Evolutionary conservation across 371 early-diverging fungal genomes (phyloP), one percentile per base, ranked within the genome.

Genomic region (Mycotypha africana): DNA sequence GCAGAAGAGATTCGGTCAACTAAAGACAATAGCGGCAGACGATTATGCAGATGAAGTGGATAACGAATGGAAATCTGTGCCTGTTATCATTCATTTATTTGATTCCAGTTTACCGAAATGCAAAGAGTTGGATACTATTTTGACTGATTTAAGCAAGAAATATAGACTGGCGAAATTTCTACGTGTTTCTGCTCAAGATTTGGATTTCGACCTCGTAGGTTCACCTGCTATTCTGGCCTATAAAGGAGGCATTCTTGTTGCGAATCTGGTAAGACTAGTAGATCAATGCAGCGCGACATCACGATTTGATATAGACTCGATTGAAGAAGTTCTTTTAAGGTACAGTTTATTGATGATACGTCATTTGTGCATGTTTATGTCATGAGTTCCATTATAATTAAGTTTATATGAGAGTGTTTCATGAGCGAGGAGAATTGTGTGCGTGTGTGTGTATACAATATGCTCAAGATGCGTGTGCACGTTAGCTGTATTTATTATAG

Each of bases 221-320:
- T 68, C 76, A 30, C 76, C 79, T 38, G 69, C 76, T n/a, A 58
- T 78, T 26, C 45, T 78, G 23, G 70, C 53, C 26, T 78, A 78
- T 57, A 62, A 65, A 47, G 54, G 60, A 42, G 76, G 76, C 10
- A 40, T 58, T 8, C 53, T 78, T 17, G 56, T 78, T 3, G 67
- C 73, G 24, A 78, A 78, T 52, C 47, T 74, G 33, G 73, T 78
- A 19, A 60, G 76, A 32, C 45, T 78, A 14, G 58, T 67, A 23
- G 76, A 78, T 38, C 49, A 60, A 37, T n/a, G n/a, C n/a, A n/a
- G n/a, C n/a, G 65, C 67, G 20, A 64, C 67, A 10, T 26, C 55
- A 15, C 46, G 56, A 12, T 69, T 64, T 45, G 62, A 56, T 53
- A 39, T 44, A 36, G 74, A 73, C 34, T 42, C 62, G 4, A 59